Base-by-base conservation (phyloP, 176 grass and related monocot species). In the bread wheat (Triticum aestivum) region DNA sequence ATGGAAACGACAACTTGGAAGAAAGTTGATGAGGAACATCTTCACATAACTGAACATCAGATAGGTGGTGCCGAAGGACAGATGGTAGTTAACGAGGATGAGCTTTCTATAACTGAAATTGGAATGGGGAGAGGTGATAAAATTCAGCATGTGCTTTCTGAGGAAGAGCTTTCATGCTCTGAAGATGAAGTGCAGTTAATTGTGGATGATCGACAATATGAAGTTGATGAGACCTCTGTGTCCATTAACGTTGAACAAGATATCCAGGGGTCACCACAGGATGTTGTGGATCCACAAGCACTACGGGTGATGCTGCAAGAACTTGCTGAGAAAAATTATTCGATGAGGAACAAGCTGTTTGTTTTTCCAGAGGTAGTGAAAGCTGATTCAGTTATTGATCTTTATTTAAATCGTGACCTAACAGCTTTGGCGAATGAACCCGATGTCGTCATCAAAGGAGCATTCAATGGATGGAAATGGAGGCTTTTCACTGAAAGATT, bases 381-480 rank as follows among this genome's bases (percentile, higher is more conserved):
- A 71, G 58, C 88, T 32, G 79, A 92, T 88, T 80, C 83, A n/a
- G 74, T 83, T 83, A 84, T 94, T 85, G 69, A 86, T 87, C 61
- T 98, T 23, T 92, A 87, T 79, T 64, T 98, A 34, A 95, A 95
- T 79, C 91, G 84, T 81, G 85, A 79, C 73, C 73, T 90, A 65
- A 94, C 96, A 72, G 74, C 84, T 84, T 85, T 98, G 84, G 87
- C 61, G 41, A 89, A 89, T 85, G 90, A 90, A 78, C 78, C 88
- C 66, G 91, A 95, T 24, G 90, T 98, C 44, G 49, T 92, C 33
- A 91, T 98, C 33, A 98, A 94, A 79, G 96, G 93, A 34, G 96
- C 81, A 68, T 98, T 94, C 85, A 98, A 98, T 80, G 86, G 79
- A 79, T 98, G 96, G 96, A 95, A 66, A 75, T 95, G 93, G 96